Evolutionary conservation across 1,139 yeast genomes (phyloP), one percentile per base, ranked within the genome.

Genomic region (Yamadazyma songkhlaensis): DNA sequence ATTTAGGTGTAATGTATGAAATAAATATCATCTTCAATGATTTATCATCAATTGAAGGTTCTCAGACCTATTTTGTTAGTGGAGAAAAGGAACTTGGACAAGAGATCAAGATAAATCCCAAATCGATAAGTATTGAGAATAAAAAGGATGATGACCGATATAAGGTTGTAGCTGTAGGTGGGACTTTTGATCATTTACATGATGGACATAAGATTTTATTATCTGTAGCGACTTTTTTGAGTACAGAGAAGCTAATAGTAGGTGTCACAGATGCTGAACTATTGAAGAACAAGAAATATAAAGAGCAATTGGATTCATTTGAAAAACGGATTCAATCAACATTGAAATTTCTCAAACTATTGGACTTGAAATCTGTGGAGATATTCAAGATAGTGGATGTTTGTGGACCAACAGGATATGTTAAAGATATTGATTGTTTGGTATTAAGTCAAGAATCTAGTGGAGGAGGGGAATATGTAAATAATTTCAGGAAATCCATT

Each of bases 171-270:
- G 95, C 95, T 1, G 81, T 90, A 1, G 98, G 98, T 0, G 99
- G 99, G 0, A 94, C 98, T 0, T 94, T 94, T 64, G 99, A 94
- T 55, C 97, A 94, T 60, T 56, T 94, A 27, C 99, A 94, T 52
- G 96, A 85, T 53, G 99, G 98, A 0, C 99, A 94, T 60, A 88
- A 86, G 57, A 81, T 92, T 23, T 64, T 94, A 14, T 66, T 94
- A 7, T 82, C 95, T 0, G 67, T 87, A 48, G 74, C 95, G 0
- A 78, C 81, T 0, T 89, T 80, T 52, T 48, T 87, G 10, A 71
- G 94, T 0, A 52, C 61, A 5, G 50, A 58, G 3, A 63, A 60
- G 17, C 63, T 92, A 9, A 84, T 92, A 37, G 70, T 92, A 7
- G 98, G 98, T 0, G 69, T 94, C 5, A 88, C 97, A 0, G 96